Conservation (phyloP, 768 basidiomycete genomes). For the Lentinula sp. region DNA sequence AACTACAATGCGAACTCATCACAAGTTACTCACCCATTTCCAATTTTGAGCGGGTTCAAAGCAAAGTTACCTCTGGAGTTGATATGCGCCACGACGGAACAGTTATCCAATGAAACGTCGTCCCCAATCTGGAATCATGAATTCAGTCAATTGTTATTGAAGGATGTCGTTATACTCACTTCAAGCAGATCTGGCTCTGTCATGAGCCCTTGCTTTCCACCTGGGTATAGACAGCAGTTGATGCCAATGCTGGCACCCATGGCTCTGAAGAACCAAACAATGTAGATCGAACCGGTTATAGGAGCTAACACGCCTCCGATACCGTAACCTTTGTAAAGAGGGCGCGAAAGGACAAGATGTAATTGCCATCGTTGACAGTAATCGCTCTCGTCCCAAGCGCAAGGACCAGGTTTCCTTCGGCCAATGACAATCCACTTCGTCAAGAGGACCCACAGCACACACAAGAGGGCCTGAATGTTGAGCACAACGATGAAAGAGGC, state of each 20-base stretch:
- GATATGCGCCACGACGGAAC: slow-evolving; percentile 42
- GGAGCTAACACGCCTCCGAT: slow-evolving; percentile 33
- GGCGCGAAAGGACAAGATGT: slow-evolving; percentile 30
- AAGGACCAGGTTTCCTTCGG: slow-evolving; percentile 29
- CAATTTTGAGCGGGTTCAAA: slow-evolving; percentile 35
- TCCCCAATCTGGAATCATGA: slow-evolving; percentile 28
- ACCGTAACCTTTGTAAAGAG: slow-evolving; percentile 35
- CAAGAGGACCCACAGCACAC: slow-evolving; percentile 33
- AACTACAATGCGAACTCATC: not conserved
- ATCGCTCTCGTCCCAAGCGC: slow-evolving; percentile 40
- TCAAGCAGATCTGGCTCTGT: slow-evolving; percentile 42
- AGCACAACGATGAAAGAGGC: slow-evolving; percentile 30
- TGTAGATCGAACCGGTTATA: slow-evolving; percentile 33
- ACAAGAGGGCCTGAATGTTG: slow-evolving; percentile 29
- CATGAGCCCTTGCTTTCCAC: slow-evolving; percentile 36
- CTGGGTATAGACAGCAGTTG: slow-evolving; percentile 33
- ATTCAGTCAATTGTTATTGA: not conserved
- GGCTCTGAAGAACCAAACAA: slow-evolving; percentile 39
- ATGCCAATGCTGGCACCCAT: slow-evolving; percentile 38
- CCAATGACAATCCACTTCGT: slow-evolving; percentile 41
- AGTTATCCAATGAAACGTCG: slow-evolving; percentile 38
- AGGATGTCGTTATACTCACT: slow-evolving; percentile 14
- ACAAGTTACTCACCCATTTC: slow-evolving; percentile 21
- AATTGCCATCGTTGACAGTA: slow-evolving; percentile 48
- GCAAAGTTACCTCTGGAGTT: slow-evolving; percentile 41